A percentile compares a stretch with the other conserved stretches of the same genome.
These are phyloP conservation scores for Solanum pimpinellifolium DNA, from an alignment of 257 asterid genomes.

Conservation along the genomic window DNA sequence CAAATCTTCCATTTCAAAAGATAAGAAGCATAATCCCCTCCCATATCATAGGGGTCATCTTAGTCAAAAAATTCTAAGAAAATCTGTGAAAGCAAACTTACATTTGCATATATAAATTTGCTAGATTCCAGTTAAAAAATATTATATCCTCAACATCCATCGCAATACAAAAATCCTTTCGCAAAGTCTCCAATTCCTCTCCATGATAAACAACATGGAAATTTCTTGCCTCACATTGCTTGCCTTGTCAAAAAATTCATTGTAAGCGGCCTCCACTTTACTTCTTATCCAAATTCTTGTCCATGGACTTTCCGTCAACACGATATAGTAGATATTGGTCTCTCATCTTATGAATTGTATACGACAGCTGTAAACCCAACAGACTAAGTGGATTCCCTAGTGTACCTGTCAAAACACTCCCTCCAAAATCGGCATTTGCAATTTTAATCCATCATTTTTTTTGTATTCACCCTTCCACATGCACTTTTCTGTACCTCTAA, in stretches of 20 bases:
- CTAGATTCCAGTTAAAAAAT: too few species aligned
- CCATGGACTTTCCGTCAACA: not conserved
- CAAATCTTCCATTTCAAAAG: too few species aligned
- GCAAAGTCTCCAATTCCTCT: not conserved
- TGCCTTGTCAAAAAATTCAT: not conserved
- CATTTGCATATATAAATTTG: not conserved
- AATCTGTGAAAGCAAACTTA: not conserved
- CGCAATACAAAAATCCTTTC: not conserved
- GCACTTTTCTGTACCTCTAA: too few species aligned
- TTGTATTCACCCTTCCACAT: not conserved
- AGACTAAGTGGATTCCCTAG: not conserved
- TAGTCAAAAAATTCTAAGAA: not conserved
- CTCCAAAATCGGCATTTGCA: rapidly evolving
- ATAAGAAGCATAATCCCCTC: too few species aligned
- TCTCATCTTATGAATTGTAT: not conserved
- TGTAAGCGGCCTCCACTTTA: not conserved
- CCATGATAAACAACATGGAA: not conserved
- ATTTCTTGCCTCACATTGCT: not conserved
- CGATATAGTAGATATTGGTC: not conserved
- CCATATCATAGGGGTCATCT: too few species aligned
- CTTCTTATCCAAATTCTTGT: not conserved
- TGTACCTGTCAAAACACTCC: not conserved
- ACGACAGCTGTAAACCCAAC: too few species aligned
- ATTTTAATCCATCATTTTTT: not conserved
- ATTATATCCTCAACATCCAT: too few species aligned